Evolutionary conservation across 306 rosid genomes (phyloP), one percentile per base, ranked within the genome.

Genomic region (Cicer chorassanicum): DNA sequence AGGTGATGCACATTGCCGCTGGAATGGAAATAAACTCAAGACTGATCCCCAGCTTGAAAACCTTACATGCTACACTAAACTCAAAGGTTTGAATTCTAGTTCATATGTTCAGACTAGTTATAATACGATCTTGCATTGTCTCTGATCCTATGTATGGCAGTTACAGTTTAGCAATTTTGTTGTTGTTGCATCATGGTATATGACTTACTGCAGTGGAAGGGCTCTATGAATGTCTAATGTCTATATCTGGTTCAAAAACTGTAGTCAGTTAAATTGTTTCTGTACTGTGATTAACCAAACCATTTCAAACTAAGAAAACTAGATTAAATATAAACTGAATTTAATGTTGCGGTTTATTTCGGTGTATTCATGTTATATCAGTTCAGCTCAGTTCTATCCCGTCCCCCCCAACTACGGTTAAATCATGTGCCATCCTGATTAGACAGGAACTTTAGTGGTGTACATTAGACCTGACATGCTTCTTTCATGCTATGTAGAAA

Each of bases 1-100:
- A 94, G 99, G 99, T 94, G 77, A 94, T 94, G 97, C 99, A 94
- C 84, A 94, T 94, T 73, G 99, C 99, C 3, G 92, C 97, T 6
- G 93, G 95, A 59, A 82, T 62, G 81, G 97, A 94, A 86, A 65
- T 90, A 66, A 90, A 92, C 85, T 90, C 95, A 53, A 94, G 89
- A 81, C 73, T 94, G 43, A 78, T 94, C 69, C 99, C 99, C 29
- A 86, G 87, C 56, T 82, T 94, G 93, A 87, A 87, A 85, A 82
- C 86, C 8, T 86, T 94, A 76, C 90, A 94, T 79, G 46, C 83
- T 69, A 68, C 97, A 18, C 80, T 94, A 66, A 76, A 90, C 76
- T 75, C 92, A 1, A 94, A 94, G 96, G 99, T 94, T 79, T 85
- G 89, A 29, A 57, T 73, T 80, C 36, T 76, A 16, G 40, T 74